These are phyloP conservation scores for Rhizoclosmatium sp. DNA, from an alignment of 192 early-diverging fungal species.

Conservation along the genomic window DNA sequence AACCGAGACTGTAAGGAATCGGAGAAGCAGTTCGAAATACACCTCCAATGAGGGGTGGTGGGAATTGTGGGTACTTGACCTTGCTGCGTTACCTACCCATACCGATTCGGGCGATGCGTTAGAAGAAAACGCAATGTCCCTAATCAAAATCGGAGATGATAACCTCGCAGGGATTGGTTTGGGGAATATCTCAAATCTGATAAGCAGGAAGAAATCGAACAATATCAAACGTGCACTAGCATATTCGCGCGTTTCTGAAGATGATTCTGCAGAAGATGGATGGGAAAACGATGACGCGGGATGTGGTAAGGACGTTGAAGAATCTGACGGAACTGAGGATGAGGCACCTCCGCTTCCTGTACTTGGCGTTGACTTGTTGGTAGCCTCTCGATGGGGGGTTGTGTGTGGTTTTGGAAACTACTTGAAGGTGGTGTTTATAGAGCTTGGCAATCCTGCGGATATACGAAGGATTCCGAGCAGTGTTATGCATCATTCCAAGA, in stretches of 20 bases:
- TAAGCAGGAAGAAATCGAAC: background rate
- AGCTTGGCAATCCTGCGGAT: background rate
- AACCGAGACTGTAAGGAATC: background rate
- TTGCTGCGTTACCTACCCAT: background rate
- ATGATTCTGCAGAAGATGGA: background rate
- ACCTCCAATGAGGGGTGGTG: constrained; percentile 10
- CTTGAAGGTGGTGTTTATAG: constrained; percentile 40
- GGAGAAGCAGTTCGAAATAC: background rate
- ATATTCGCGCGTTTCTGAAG: background rate
- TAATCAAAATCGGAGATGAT: constrained; percentile 14
- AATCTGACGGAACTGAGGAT: constrained; percentile 9
- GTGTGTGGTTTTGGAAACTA: constrained; percentile 48
- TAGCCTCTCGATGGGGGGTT: constrained; percentile 33
- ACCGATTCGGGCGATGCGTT: too few relatives aligned
- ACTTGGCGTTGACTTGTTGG: constrained; percentile 32
- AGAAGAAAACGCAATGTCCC: background rate
- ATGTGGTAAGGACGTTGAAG: background rate
- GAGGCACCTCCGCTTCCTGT: constrained; percentile 33
- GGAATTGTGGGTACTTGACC: constrained; percentile 29
- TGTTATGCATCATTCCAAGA: background rate
- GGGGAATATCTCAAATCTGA: background rate
- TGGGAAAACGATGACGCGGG: constrained; percentile 17
- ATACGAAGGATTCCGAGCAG: background rate
- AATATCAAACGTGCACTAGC: constrained; percentile 11
- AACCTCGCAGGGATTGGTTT: background rate